These are phyloP conservation scores for Besnoitia besnoiti DNA, from an alignment of 169 alveolate genomes.

Conservation along the genomic window DNA sequence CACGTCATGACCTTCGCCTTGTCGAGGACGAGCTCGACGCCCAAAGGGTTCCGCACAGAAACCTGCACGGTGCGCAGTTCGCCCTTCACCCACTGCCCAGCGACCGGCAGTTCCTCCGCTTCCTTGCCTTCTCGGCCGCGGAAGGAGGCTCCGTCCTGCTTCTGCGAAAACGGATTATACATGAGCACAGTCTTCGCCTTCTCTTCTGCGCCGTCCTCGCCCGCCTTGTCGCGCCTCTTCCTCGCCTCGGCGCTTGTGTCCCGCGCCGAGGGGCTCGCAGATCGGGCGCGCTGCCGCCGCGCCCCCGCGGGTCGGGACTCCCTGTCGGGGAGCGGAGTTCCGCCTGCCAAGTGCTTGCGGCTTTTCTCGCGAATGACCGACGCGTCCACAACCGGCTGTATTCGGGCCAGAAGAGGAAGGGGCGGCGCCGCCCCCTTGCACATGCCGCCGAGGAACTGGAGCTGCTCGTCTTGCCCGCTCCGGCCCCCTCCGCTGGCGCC, in stretches of 20 bases:
- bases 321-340: background rate
- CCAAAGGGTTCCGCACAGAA: constrained; percentile 33
- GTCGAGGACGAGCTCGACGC: constrained; percentile 40
- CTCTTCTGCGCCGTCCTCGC: background rate
- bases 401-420: constrained; percentile 34
- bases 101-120: background rate
- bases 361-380: background rate
- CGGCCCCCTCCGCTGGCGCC: background rate
- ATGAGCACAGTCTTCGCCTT: constrained; percentile 1
- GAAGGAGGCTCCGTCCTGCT: background rate
- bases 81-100: constrained; percentile 55
- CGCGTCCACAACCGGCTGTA: constrained; percentile 37
- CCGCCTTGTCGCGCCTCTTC: background rate
- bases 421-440: constrained; percentile 54
- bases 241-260: background rate
- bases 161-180: constrained; percentile 35
- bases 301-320: too few species aligned
- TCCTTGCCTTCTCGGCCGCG: background rate
- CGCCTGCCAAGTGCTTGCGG: background rate
- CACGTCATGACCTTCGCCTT: background rate
- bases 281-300: background rate
- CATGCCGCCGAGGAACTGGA: constrained; percentile 39
- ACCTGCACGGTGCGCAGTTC: constrained; percentile 47
- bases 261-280: background rate
- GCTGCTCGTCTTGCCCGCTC: constrained; percentile 16